These are phyloP conservation scores for Scedosporium minutisporum DNA, from an alignment of 2,329 filamentous ascomycete species.

Conservation along the genomic window DNA sequence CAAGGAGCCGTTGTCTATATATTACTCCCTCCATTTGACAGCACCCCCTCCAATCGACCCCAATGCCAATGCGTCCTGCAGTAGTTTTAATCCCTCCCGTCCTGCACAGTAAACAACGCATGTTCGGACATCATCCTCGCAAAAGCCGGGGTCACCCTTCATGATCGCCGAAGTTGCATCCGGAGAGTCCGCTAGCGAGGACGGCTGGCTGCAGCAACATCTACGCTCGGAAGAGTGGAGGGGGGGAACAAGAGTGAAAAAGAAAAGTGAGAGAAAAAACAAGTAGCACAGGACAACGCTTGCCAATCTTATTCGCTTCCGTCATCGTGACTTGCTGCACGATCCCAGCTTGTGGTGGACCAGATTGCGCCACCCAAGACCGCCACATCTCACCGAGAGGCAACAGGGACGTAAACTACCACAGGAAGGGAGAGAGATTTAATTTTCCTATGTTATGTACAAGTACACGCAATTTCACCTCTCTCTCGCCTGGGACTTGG, in stretches of 20 bases:
- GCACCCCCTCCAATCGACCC: background rate
- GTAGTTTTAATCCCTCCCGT: background rate
- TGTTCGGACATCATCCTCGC: background rate
- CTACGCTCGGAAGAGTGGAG: too few relatives aligned
- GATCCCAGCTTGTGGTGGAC: background rate
- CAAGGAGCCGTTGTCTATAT: background rate
- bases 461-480: background rate
- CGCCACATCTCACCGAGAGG: background rate
- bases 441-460: background rate
- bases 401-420: background rate
- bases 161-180: background rate
- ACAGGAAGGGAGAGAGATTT: background rate
- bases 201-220: too few relatives aligned
- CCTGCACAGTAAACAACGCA: background rate
- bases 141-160: background rate
- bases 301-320: too few relatives aligned
- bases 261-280: too few relatives aligned
- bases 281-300: too few relatives aligned
- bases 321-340: background rate
- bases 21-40: background rate
- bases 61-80: background rate
- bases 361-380: background rate
- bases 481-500: background rate
- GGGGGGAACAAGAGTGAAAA: too few relatives aligned
- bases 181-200: background rate